Conservation (phyloP, 768 basidiomycete genomes). For the Gymnopilus dilepis region DNA sequence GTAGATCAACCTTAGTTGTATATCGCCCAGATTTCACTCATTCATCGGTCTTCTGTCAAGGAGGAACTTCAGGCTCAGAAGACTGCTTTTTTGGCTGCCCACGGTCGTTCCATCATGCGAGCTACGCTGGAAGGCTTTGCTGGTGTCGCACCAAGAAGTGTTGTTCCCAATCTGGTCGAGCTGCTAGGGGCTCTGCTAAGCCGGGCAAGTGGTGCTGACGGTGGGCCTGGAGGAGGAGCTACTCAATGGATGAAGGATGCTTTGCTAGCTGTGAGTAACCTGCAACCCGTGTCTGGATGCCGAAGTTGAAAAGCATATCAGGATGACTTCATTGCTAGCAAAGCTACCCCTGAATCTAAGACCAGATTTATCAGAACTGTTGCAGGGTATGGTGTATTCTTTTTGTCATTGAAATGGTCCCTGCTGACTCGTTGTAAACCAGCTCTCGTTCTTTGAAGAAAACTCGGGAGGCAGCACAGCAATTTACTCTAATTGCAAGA, state of each 20-base stretch:
- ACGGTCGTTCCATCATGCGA: constrained; percentile 72
- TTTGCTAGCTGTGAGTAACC: constrained; percentile 61
- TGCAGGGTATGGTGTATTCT: constrained; percentile 52
- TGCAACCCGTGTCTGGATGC: neutral
- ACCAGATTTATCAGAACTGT: constrained; percentile 78
- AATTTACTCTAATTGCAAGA: constrained; percentile 84
- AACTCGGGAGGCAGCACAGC: constrained; percentile 84
- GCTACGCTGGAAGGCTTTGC: constrained; percentile 83
- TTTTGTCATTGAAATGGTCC: neutral
- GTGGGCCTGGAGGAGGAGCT: constrained; percentile 41
- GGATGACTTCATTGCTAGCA: constrained; percentile 77
- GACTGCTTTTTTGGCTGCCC: constrained; percentile 45
- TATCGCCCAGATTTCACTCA: constrained; percentile 59
- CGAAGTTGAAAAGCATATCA: constrained; percentile 29
- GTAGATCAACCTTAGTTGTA: neutral
- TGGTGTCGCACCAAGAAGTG: constrained; percentile 82
- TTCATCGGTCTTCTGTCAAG: constrained; percentile 67
- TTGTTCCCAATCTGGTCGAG: constrained; percentile 84
- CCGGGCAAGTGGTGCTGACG: constrained; percentile 43
- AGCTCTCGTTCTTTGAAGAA: constrained; percentile 76
- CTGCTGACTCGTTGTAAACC: neutral
- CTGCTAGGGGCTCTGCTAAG: constrained; percentile 71
- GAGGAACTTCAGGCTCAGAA: constrained; percentile 63
- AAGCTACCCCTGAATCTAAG: constrained; percentile 77
- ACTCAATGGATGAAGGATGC: constrained; percentile 75